These are phyloP conservation scores for Diaporthe helianthi DNA, from an alignment of 2,329 filamentous ascomycete species.

Conservation along the genomic window DNA sequence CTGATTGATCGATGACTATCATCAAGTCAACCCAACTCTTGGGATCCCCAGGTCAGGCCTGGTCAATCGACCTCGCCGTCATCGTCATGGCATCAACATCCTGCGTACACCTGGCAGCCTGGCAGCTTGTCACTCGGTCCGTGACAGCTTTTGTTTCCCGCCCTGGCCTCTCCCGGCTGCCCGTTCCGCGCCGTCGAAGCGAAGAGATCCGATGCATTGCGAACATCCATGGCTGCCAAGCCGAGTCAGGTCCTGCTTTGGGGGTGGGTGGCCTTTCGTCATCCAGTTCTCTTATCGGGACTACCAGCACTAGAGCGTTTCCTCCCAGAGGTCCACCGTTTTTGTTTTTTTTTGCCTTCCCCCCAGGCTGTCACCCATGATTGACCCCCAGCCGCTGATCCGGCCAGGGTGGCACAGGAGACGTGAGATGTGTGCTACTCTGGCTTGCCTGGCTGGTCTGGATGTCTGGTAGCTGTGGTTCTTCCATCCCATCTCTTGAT, in stretches of 20 bases:
- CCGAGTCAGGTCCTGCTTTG: not conserved
- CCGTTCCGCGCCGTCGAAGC: constrained; percentile 16
- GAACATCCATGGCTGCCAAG: constrained; percentile 15
- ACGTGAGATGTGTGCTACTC: constrained; percentile 9
- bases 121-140: constrained; percentile 6
- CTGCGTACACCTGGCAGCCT: not conserved
- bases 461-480: not conserved
- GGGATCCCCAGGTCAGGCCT: constrained; percentile 5
- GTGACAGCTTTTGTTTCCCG: constrained; percentile 27
- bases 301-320: constrained; percentile 18
- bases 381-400: constrained; percentile 19
- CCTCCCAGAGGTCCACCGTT: constrained; percentile 20
- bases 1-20: not conserved
- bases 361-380: constrained; percentile 6
- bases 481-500: constrained; percentile 15
- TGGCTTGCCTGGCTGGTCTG: not conserved
- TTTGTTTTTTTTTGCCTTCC: too few relatives aligned
- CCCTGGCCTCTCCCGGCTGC: constrained; percentile 15
- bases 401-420: constrained; percentile 23
- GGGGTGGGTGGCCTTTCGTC: constrained; percentile 21
- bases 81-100: constrained; percentile 9
- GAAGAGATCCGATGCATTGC: constrained; percentile 16
- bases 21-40: not conserved
- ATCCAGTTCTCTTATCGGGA: constrained; percentile 21
- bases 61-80: not conserved